Evolutionary conservation across 2,329 filamentous ascomycete genomes (phyloP), one percentile per base, ranked within the genome.

Genomic region (Botrytis deweyae): DNA sequence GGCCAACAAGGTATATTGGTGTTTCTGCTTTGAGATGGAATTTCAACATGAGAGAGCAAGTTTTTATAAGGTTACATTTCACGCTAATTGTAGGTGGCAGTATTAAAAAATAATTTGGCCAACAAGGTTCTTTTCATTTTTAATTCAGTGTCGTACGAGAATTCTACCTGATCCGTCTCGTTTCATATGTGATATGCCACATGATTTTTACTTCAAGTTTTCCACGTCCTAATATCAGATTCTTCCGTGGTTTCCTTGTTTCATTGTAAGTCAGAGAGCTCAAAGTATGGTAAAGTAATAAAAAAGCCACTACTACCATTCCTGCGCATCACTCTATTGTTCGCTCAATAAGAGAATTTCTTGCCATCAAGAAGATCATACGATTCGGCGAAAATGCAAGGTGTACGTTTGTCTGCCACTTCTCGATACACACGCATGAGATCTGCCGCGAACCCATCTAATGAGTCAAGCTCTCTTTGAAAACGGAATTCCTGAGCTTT

Each of bases 371-470:
- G 66, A 33, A 22, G 49, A 49, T 42, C 49, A 9, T 9, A 33
- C 10, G 66, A 58, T 16, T 68, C 49, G 10, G 36, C 25, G 6
- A 58, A 68, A 1, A 42, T 58, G 18, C 2, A 10, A 42, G 36
- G 36, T 38, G 5, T 42, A 58, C 36, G 49, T 58, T 58, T 33
- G 25, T 12, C 49, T 33, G 70, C 20, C 6, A 63, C 33, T 38
- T 72, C 3, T 20, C 36, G 58, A 29, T 67, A 74, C 12, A 46
- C 52, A 14, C 36, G 63, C 18, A 75, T 38, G 29, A 77, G 40
- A 1, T 76, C 73, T 2, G 65, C 22, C 0, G 70, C 70, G 65
- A 77, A 76, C 2, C 62, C 38, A 12, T 75, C 76, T 22, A 75
- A 20, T 22, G 75, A 64, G 1, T 69, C 62, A n/a, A 77, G 22